Evolutionary conservation across 2,329 filamentous ascomycete genomes (phyloP).

Genomic region (Laburnicola sp.): DNA sequence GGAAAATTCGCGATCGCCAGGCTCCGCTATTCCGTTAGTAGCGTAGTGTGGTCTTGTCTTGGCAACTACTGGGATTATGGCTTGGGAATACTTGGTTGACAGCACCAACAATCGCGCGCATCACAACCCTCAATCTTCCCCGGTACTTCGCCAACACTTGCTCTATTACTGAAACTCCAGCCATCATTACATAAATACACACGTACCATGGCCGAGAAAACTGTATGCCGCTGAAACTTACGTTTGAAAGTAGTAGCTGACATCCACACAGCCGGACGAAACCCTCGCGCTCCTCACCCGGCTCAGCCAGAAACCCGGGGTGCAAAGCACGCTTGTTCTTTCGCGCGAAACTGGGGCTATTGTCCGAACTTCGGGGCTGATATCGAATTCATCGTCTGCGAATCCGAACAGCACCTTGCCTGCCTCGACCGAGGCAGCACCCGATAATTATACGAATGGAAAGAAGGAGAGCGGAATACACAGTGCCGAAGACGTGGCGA

Average conservation of each 20-base stretch:
- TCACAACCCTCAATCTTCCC: too few relatives aligned
- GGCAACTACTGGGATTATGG: constrained; percentile 18
- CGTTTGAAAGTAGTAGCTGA: constrained; percentile 6
- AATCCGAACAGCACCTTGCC: constrained; percentile 48
- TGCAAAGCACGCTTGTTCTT: constrained; percentile 76
- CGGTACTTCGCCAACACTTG: background rate
- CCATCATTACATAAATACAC: background rate
- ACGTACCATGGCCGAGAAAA: background rate
- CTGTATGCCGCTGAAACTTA: background rate
- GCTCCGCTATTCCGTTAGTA: constrained; percentile 13
- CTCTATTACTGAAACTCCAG: too few relatives aligned
- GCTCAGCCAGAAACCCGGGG: constrained; percentile 75
- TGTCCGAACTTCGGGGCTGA: constrained; percentile 72
- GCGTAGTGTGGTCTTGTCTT: constrained; percentile 13
- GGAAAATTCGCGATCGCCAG: constrained; percentile 30
- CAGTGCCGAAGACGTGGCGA: constrained; percentile 72
- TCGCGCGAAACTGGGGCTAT: constrained; percentile 73
- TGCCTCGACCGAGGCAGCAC: constrained; percentile 34
- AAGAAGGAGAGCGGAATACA: constrained; percentile 54
- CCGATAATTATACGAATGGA: constrained; percentile 38
- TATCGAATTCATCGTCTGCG: constrained; percentile 60
- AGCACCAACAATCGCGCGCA: background rate
- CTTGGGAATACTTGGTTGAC: background rate
- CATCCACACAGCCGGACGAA: constrained; percentile 53
- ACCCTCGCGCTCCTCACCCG: constrained; percentile 67